Percentiles rank a stretch among this genome's conserved stretches.
Evolutionary conservation across 441 rosid species (phyloP).

Genomic region (Euphorbia celastroides): DNA sequence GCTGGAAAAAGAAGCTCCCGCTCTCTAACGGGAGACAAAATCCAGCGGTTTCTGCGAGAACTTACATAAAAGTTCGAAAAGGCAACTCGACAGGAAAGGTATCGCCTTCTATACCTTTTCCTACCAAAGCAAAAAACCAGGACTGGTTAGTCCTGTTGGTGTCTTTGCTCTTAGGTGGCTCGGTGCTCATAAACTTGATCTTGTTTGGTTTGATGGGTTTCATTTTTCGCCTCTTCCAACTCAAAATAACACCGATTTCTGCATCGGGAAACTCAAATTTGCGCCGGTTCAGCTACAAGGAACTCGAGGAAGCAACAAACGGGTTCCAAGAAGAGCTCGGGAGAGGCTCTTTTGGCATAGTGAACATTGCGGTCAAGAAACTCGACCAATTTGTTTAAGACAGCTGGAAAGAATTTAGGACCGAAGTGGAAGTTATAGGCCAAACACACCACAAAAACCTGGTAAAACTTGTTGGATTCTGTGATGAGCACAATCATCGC

Average conservation of each 20-base stretch:
- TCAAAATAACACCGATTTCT: not conserved
- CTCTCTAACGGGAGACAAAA: too few relatives aligned
- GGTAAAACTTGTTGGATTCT: conserved; percentile 36
- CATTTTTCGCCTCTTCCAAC: conserved; percentile 10
- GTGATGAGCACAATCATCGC: conserved; percentile 32
- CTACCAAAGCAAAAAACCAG: not conserved
- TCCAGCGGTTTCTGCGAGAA: too few relatives aligned
- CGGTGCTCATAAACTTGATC: conserved; percentile 23
- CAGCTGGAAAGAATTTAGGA: conserved; percentile 27
- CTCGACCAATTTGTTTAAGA: conserved; percentile 17
- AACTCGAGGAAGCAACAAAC: conserved; percentile 27
- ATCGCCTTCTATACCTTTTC: not conserved
- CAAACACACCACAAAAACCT: conserved; percentile 44
- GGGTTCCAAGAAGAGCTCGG: conserved; percentile 37
- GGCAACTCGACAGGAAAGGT: too few relatives aligned
- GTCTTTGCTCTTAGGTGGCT: conserved; percentile 28
- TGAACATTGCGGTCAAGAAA: conserved; percentile 33
- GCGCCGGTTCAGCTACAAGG: conserved; percentile 27
- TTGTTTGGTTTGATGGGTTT: conserved; percentile 14
- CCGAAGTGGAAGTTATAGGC: conserved; percentile 31
- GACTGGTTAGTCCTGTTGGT: not conserved
- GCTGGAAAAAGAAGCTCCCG: too few relatives aligned
- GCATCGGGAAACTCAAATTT: conserved; percentile 18
- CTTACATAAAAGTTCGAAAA: too few relatives aligned
- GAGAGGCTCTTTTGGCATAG: conserved; percentile 34